Percentiles rank a stretch among this genome's conserved stretches.
Conservation (phyloP, 2,329 filamentous ascomycete genomes). For the Leptosphaerulina australis region DNA sequence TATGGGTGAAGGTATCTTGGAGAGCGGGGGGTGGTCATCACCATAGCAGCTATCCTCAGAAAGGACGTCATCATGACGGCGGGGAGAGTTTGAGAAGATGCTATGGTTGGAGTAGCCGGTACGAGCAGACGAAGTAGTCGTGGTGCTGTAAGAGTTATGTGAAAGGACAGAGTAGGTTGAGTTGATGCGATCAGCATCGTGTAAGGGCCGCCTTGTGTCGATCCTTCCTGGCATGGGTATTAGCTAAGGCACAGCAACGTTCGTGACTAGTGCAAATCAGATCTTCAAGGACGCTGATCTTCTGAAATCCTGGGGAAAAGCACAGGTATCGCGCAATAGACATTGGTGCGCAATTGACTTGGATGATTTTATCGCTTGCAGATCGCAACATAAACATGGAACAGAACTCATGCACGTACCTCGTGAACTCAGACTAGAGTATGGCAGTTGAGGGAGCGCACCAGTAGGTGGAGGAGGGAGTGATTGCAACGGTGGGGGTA, state of each 20-base stretch:
- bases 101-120: slow-evolving; percentile 27
- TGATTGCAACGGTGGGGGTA: slow-evolving; percentile 24
- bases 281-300: slow-evolving; percentile 16
- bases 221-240: slow-evolving; percentile 17
- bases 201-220: slow-evolving; percentile 13
- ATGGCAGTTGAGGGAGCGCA: slow-evolving; percentile 28
- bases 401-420: slow-evolving; percentile 27
- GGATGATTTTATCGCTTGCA: slow-evolving; percentile 14
- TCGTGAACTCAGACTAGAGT: slow-evolving; percentile 19
- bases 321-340: slow-evolving; percentile 3
- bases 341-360: neutral
- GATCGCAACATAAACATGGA: slow-evolving; percentile 15
- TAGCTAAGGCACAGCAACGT: slow-evolving; percentile 12
- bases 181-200: slow-evolving; percentile 18
- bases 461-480: slow-evolving; percentile 26
- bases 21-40: slow-evolving; percentile 8
- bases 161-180: slow-evolving; percentile 29
- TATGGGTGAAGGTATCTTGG: slow-evolving; percentile 12
- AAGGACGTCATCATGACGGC: slow-evolving; percentile 24
- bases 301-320: slow-evolving; percentile 8
- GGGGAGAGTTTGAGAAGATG: slow-evolving; percentile 26
- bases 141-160: slow-evolving; percentile 26
- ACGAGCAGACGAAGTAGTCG: slow-evolving; percentile 23
- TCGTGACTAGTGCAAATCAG: slow-evolving; percentile 3
- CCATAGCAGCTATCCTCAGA: slow-evolving; percentile 23